Evolutionary conservation across 1,139 yeast species (phyloP), one percentile per base, ranked within the genome.

Genomic region (Suhomyces kunorum): DNA sequence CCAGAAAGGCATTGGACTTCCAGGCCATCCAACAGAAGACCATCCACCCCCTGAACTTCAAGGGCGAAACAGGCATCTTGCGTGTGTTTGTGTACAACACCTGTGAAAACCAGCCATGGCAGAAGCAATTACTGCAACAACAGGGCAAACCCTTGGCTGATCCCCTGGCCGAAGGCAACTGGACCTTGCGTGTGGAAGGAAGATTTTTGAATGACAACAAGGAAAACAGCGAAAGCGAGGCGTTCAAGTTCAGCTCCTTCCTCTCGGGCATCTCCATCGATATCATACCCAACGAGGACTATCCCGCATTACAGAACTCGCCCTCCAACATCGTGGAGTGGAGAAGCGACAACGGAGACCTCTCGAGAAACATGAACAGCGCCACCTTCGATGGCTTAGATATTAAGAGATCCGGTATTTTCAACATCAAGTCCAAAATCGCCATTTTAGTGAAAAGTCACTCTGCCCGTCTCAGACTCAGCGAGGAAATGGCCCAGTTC

Each of bases 131-230:
- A 38, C 61, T 51, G 30, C 52, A 53, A 48, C 61, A 58, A 48
- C 53, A 55, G 36, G 60, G 58, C 4, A 47, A 53, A 24, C 50
- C 56, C 2, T 45, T 54, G 9, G 38, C 54, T 2, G 60, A 59
- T 14, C 51, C 58, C 6, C 44, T 55, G 2, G 55, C 57, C 12
- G 78, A 72, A 36, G 78, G 94, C 6, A 58, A 79, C 5, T 92
- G 97, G 97, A 86, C 94, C 1, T 71, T 92, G 51, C 74, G 95
- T 42, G 78, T 92, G 16, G 98, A 92, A 63, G 98, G 98, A 8
- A 72, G 89, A 40, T 66, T 87, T 25, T 68, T 90, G 28, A 51
- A 62, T 37, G 68, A 66, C 38, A 44, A 47, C 16, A 50, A 46
- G 18, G 58, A 55, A 15, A 49, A 47, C n/a, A 63, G 61, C 1